These are phyloP conservation scores for Saccharomycopsis sp. DNA, from an alignment of 805 yeast genomes.

Conservation along the genomic window DNA sequence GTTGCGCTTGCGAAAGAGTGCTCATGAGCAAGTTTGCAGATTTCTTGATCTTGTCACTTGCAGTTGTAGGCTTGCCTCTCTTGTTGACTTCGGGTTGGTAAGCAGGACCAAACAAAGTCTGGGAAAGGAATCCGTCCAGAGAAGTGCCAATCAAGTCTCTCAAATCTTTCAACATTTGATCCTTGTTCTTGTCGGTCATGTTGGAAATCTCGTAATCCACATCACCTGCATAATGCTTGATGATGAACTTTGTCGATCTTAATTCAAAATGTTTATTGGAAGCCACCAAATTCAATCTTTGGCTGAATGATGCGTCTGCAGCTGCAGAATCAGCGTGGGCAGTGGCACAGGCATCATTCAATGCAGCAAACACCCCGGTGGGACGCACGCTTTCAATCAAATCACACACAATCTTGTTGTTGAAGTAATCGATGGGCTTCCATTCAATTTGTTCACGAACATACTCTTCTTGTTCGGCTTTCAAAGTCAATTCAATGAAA, in stretches of 20 bases:
- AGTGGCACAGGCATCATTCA: slow-evolving; percentile 95
- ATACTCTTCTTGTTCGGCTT: slow-evolving; percentile 96
- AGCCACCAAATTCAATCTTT: slow-evolving; percentile 77
- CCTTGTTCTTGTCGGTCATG: slow-evolving; percentile 96
- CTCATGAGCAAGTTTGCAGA: slow-evolving; percentile 88
- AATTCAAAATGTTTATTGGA: slow-evolving; percentile 81
- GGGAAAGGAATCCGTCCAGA: slow-evolving; percentile 46
- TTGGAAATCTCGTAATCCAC: slow-evolving; percentile 83
- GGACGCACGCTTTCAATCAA: slow-evolving; percentile 90
- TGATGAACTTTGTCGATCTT: slow-evolving; percentile 76
- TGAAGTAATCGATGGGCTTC: slow-evolving; percentile 96
- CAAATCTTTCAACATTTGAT: slow-evolving; percentile 81
- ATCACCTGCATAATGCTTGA: slow-evolving; percentile 98
- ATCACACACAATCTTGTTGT: slow-evolving; percentile 94
- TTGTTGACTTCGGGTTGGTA: slow-evolving; percentile 57
- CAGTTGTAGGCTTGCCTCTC: slow-evolving; percentile 84
- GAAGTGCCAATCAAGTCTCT: slow-evolving; percentile 72
- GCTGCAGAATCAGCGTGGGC: slow-evolving; percentile 97
- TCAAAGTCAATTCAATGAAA: slow-evolving; percentile 88
- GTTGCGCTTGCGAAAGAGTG: slow-evolving; percentile 83
- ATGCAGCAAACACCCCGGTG: slow-evolving; percentile 92
- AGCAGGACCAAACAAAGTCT: slow-evolving; percentile 34
- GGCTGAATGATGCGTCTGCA: slow-evolving; percentile 94
- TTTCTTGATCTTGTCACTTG: slow-evolving; percentile 86
- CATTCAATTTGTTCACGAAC: slow-evolving; percentile 91